Conservation (phyloP, 2,329 filamentous ascomycete species). For the Botrytis sinoallii region DNA sequence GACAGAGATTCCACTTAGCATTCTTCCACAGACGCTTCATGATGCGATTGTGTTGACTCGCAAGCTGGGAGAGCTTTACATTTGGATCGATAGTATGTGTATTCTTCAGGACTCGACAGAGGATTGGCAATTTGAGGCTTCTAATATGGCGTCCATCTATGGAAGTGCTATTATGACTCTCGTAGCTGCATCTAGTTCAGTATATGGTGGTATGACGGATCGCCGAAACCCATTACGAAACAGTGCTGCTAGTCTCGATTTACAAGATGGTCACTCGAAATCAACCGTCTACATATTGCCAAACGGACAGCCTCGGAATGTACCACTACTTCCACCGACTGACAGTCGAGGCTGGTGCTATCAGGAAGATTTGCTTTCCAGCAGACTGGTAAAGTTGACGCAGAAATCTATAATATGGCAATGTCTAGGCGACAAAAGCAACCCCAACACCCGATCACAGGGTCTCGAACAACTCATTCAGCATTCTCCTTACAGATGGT, state of each 20-base stretch:
- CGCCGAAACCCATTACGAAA: background rate
- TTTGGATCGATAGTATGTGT: conserved; percentile 3
- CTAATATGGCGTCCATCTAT: background rate
- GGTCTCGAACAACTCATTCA: background rate
- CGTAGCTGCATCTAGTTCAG: background rate
- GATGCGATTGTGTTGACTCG: background rate
- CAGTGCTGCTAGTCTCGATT: background rate
- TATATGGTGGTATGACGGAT: background rate
- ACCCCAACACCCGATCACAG: background rate
- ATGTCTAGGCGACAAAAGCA: background rate
- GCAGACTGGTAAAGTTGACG: background rate
- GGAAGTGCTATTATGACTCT: background rate
- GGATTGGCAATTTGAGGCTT: background rate
- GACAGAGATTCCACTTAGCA: background rate
- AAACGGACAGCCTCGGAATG: background rate
- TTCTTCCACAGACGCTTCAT: background rate
- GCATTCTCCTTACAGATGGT: background rate
- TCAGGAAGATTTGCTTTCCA: background rate
- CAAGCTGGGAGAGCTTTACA: background rate
- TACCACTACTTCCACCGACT: background rate
- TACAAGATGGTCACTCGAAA: background rate
- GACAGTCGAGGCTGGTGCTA: background rate
- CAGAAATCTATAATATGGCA: background rate
- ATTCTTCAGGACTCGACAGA: background rate
- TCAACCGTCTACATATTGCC: background rate